Evolutionary conservation across 495 filamentous ascomycete species (phyloP).

Genomic region (Trichoderma erinaceum): DNA sequence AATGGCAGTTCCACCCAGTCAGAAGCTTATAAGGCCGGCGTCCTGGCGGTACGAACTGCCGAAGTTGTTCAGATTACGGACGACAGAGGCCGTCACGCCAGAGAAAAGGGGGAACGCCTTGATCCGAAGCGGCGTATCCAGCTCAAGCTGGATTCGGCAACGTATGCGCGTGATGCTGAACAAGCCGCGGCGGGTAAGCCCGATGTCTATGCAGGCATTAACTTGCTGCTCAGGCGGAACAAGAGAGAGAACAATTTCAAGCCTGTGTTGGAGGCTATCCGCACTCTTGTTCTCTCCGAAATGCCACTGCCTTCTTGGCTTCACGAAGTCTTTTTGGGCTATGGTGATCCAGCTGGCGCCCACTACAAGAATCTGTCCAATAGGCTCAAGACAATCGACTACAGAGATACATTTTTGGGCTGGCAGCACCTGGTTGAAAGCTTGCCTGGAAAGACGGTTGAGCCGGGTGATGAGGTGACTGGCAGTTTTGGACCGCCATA

Average conservation of each 20-base stretch:
- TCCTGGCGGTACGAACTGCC: conserved; percentile 72
- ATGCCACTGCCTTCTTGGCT: conserved; percentile 86
- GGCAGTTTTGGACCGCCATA: conserved; percentile 84
- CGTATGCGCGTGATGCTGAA: conserved; percentile 75
- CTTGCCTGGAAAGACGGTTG: conserved; percentile 75
- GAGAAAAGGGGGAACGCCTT: conserved; percentile 47
- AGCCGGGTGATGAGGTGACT: conserved; percentile 61
- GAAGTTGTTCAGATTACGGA: conserved; percentile 85
- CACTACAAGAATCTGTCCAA: conserved; percentile 80
- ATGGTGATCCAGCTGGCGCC: conserved; percentile 84
- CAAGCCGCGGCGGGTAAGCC: conserved; percentile 54
- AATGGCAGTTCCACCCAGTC: conserved; percentile 49
- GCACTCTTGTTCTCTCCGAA: conserved; percentile 76
- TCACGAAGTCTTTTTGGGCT: conserved; percentile 93
- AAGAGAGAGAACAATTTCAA: conserved; percentile 97
- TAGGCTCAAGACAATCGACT: conserved; percentile 71
- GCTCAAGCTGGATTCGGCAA: conserved; percentile 70
- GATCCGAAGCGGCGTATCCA: conserved; percentile 51
- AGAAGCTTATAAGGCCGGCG: conserved; percentile 49
- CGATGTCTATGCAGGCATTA: conserved; percentile 79
- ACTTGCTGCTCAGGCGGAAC: conserved; percentile 77
- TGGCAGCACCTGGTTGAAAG: conserved; percentile 92
- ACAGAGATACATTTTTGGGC: conserved; percentile 87
- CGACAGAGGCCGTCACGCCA: conserved; percentile 72
- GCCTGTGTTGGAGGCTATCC: conserved; percentile 84